Base-by-base conservation (phyloP, 768 basidiomycete species). In the Chiua virens region DNA sequence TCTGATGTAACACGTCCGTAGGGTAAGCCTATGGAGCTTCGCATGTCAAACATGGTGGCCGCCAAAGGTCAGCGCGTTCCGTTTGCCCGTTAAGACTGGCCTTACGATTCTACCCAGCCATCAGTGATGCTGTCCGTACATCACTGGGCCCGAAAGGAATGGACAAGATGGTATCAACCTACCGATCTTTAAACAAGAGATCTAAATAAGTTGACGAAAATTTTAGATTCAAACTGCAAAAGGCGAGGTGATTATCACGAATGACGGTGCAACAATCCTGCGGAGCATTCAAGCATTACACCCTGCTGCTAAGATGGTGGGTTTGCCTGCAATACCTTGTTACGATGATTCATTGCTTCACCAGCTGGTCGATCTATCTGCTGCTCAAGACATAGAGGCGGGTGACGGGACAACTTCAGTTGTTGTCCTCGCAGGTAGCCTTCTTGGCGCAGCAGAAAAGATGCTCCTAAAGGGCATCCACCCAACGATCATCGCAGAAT, bases 331-430 rank as follows among this genome's bases (percentile, higher is more conserved):
- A n/a, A 39, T 40, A 18, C 23, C 15, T 35, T 5, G n/a, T 21
- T 32, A 25, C 38, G 20, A 25, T 35, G 22, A 32, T 50, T 58
- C 39, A 55, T 38, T 14, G 2, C 49, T 41, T 18, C 42, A 41
- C 54, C 63, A 98, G 96, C 82, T 99, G 38, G 97, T 99, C 50
- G 96, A 99, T 74, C 78, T 99, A 21, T 98, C 96, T 34, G 91
- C 90, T 35, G 97, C 97, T 15, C 97, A 99, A 77, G 97, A 99
- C 68, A 81, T 98, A 42, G 97, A 98, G 70, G 97, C 97, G 18
- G 97, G 97, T 51, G 97, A 99, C 69, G 97, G 97, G 7, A 99
- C 97, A 9, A 99, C 97, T 5, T 88, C 91, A 21, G 97, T 99
- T 27, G 97, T 99, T 39, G 93, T 99, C 20, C 79, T 99, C 25